Conservation (phyloP, 2,329 filamentous ascomycete genomes). For the Calonectria henricotiae region DNA sequence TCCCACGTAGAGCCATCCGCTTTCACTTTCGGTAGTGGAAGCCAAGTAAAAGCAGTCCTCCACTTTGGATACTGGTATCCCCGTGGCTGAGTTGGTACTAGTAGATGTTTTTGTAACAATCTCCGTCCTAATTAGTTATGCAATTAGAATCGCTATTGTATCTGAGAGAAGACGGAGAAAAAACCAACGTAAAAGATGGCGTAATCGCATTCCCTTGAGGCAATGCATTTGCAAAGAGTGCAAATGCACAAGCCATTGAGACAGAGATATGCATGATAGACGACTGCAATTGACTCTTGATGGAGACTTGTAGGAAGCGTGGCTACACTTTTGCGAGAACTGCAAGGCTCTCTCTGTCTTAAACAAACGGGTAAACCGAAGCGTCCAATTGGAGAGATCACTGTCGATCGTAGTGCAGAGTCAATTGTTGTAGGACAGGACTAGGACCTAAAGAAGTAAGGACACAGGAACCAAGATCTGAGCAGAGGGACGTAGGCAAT, state of each 20-base stretch:
- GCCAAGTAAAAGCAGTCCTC: not conserved
- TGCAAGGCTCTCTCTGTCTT: too few species aligned
- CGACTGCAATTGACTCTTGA: not conserved
- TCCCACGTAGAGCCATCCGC: not conserved
- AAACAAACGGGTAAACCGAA: too few species aligned
- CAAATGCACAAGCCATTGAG: not conserved
- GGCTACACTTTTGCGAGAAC: too few species aligned
- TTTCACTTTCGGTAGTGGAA: not conserved
- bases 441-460: not conserved
- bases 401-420: not conserved
- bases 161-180: not conserved
- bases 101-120: not conserved
- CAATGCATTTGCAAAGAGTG: not conserved
- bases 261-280: not conserved
- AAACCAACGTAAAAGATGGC: not conserved
- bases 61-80: not conserved
- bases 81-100: not conserved
- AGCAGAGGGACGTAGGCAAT: not conserved
- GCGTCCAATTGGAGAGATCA: not conserved
- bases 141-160: not conserved
- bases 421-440: not conserved
- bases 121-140: not conserved
- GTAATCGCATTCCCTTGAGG: not conserved
- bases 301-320: too few species aligned
- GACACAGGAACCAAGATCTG: not conserved